Base-by-base conservation (phyloP, 306 rosid species). In the Quercus dentata region DNA sequence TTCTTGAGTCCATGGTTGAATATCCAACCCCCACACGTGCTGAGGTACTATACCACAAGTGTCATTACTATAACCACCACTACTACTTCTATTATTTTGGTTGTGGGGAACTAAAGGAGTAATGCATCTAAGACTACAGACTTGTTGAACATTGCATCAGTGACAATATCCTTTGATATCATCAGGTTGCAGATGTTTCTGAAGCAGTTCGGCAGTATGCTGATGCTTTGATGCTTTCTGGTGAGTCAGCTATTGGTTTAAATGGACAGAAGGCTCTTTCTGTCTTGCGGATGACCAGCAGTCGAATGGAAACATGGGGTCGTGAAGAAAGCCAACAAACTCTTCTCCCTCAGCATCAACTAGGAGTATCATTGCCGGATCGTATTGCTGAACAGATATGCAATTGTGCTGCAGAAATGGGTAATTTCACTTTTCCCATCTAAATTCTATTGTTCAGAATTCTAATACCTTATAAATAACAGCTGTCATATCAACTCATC, bases 1-100 rank as follows among this genome's bases (percentile, higher is more conserved):
- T 94, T 82, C 97, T 94, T 13, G 94, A 92, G 78, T 94, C 98
- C 38, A 94, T 92, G 97, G 85, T 92, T 44, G 97, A 94, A 85
- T 94, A 94, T 83, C 98, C 98, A 78, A 94, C 97, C n/a, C 98
- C 98, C 76, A 92, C 98, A 18, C 94, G 94, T 0, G 98, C 97
- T 4, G 98, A 94, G 97, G 98, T 92, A 85, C 54, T 35, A 61
- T n/a, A 19, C 51, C 35, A 67, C 17, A 18, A 33, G 25, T 33
- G n/a, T 23, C 19, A 67, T 67, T 20, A 23, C 30, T 23, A 3
- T 49, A 1, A 59, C 31, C 2, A 10, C 31, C n/a, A 19, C 71
- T 35, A 63, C 35, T 23, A 25, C 67, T 59, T 12, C 5, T 23
- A 59, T 27, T 5, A 14, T 63, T 62, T 63, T 63, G 41, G 3